Percentiles rank a stretch among this genome's conserved stretches.
Evolutionary conservation across 2,329 filamentous ascomycete species (phyloP).

Genomic region (Fusarium fujikuroi): DNA sequence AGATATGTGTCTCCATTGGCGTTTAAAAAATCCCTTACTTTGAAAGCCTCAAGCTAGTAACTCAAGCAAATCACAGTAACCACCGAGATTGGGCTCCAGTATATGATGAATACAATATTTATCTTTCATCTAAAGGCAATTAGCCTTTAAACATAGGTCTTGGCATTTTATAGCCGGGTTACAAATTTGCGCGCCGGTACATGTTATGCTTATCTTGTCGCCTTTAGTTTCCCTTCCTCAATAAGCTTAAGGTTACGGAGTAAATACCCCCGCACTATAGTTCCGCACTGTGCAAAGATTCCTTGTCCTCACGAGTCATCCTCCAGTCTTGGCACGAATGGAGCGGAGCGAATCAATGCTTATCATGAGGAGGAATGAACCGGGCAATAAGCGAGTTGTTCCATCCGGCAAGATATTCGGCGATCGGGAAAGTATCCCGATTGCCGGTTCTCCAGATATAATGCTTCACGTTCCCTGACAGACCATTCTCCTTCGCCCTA

Average conservation of each 20-base stretch:
- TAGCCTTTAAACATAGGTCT: constrained; percentile 18
- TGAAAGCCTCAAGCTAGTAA: too few species aligned
- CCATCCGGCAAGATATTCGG: fast-evolving
- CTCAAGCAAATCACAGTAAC: background rate
- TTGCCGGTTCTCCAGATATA: background rate
- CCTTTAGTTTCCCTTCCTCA: background rate
- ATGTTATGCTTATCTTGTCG: background rate
- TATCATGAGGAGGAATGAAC: background rate
- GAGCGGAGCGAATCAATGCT: fast-evolving
- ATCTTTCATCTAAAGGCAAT: fast-evolving
- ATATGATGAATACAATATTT: fast-evolving
- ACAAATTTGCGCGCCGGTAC: fast-evolving
- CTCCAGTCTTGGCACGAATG: background rate
- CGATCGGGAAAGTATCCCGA: background rate
- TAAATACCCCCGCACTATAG: background rate
- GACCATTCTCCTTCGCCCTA: fast-evolving
- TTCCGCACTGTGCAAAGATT: background rate
- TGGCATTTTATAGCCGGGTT: fast-evolving
- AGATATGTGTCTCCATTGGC: too few species aligned
- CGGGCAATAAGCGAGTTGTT: fast-evolving
- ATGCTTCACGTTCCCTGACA: too few species aligned
- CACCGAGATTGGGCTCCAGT: background rate
- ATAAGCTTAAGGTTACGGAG: background rate
- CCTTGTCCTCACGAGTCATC: background rate
- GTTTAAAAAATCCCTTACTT: too few species aligned